A percentile compares a stretch with the other conserved stretches of the same genome.
Conservation (phyloP, 306 rosid genomes). For the Cicer judaicum region DNA sequence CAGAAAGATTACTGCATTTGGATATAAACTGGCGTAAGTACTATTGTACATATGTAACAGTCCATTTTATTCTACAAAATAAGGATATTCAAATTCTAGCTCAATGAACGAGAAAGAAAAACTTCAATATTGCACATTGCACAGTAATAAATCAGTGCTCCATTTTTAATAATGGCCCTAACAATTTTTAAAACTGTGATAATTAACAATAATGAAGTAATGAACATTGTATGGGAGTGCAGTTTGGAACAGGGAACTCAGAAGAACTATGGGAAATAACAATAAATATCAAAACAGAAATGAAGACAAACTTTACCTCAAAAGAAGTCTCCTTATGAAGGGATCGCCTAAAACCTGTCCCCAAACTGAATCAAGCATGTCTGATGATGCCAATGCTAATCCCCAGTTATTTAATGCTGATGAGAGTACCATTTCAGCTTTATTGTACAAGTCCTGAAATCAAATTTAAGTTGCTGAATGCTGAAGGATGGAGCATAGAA, state of each 20-base stretch:
- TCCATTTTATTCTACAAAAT: no score
- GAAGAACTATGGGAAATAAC: slow-evolving; percentile 26
- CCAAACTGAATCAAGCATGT: slow-evolving; percentile 82
- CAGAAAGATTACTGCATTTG: no score
- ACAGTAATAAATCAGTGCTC: no score
- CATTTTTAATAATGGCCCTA: neutral
- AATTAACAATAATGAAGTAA: neutral
- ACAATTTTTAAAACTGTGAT: neutral
- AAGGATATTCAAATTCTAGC: neutral
- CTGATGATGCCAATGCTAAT: slow-evolving; percentile 61
- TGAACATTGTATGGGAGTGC: slow-evolving; percentile 1
- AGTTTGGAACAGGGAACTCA: slow-evolving; percentile 6
- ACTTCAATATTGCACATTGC: no score
- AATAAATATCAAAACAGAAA: neutral
- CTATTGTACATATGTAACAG: no score
- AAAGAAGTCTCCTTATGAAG: slow-evolving; percentile 83
- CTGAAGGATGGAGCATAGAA: slow-evolving; percentile 31
- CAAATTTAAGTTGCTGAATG: slow-evolving; percentile 37
- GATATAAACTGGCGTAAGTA: no score
- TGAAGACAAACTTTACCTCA: slow-evolving; percentile 63
- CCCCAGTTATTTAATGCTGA: slow-evolving; percentile 76
- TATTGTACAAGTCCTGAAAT: slow-evolving; percentile 70
- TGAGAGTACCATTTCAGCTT: slow-evolving; percentile 78
- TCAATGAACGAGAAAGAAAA: neutral
- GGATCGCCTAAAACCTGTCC: slow-evolving; percentile 82